phyloP scores from a whole-genome alignment of 768 basidiomycete species.

The Atractiella rhizophila region DNA sequence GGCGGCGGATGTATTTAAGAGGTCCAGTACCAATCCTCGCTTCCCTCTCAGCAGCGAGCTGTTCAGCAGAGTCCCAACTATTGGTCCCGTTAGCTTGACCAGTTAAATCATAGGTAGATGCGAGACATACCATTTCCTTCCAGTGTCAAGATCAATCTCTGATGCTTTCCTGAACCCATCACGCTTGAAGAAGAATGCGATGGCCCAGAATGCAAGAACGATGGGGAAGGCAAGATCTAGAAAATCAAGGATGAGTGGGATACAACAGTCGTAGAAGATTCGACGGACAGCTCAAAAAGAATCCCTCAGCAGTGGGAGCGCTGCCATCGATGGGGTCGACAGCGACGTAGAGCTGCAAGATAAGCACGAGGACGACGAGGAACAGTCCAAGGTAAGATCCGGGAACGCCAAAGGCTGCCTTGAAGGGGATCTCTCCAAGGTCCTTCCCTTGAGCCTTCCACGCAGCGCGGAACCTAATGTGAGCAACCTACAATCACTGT shows the following conservation, averaged over 20 bases:
- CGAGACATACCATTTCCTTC: slow-evolving; percentile 15
- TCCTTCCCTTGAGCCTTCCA: slow-evolving; percentile 15
- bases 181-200: slow-evolving; percentile 13
- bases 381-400: slow-evolving; percentile 11
- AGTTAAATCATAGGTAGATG: too few species aligned
- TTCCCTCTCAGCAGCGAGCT: too few species aligned
- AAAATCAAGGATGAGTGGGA: background rate
- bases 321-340: slow-evolving; percentile 1
- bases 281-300: slow-evolving; percentile 10
- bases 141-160: slow-evolving; percentile 17
- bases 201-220: slow-evolving; percentile 12
- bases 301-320: background rate
- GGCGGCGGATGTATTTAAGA: too few species aligned
- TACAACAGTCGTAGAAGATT: background rate
- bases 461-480: slow-evolving; percentile 17
- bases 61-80: too few species aligned
- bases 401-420: slow-evolving; percentile 11
- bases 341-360: slow-evolving; percentile 16
- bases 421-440: slow-evolving; percentile 15
- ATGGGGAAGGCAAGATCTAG: slow-evolving; percentile 5
- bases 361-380: slow-evolving; percentile 13
- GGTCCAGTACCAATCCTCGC: too few species aligned
- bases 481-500: slow-evolving; percentile 14
- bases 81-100: too few species aligned
- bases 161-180: slow-evolving; percentile 7